These are phyloP conservation scores for Hypoxylon sp. DNA, from an alignment of 2,329 filamentous ascomycete genomes.

Conservation along the genomic window DNA sequence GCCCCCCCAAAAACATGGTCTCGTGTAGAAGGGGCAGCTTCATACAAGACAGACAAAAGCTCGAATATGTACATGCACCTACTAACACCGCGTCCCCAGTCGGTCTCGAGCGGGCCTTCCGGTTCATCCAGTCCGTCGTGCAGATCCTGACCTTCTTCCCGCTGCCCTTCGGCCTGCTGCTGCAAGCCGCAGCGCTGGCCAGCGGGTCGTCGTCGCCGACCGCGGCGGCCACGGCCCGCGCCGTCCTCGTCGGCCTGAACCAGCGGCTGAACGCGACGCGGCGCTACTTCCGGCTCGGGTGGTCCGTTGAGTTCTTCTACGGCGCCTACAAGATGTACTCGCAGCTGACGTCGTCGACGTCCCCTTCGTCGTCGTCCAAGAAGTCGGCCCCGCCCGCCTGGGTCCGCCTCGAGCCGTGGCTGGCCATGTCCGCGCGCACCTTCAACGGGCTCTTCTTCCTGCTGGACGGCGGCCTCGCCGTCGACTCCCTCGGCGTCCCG, in stretches of 20 bases:
- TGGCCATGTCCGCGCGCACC: constrained; percentile 65
- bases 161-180: constrained; percentile 48
- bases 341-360: constrained; percentile 32
- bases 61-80: not conserved
- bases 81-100: constrained; percentile 49
- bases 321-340: constrained; percentile 56
- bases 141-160: constrained; percentile 58
- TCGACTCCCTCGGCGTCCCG: constrained; percentile 57
- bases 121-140: constrained; percentile 62
- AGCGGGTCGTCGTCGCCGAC: constrained; percentile 19
- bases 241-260: constrained; percentile 48
- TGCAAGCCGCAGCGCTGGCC: constrained; percentile 39
- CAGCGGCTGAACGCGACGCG: constrained; percentile 58
- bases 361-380: not conserved
- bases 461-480: constrained; percentile 69
- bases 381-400: constrained; percentile 34
- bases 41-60: not conserved
- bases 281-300: constrained; percentile 72
- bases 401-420: constrained; percentile 48
- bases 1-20: not conserved
- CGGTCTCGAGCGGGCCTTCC: constrained; percentile 68
- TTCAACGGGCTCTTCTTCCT: constrained; percentile 73
- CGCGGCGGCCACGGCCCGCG: constrained; percentile 43
- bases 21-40: not conserved
- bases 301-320: constrained; percentile 68